Evolutionary conservation across 2,329 filamentous ascomycete species (phyloP).

Genomic region (Sarocladium oryzae): DNA sequence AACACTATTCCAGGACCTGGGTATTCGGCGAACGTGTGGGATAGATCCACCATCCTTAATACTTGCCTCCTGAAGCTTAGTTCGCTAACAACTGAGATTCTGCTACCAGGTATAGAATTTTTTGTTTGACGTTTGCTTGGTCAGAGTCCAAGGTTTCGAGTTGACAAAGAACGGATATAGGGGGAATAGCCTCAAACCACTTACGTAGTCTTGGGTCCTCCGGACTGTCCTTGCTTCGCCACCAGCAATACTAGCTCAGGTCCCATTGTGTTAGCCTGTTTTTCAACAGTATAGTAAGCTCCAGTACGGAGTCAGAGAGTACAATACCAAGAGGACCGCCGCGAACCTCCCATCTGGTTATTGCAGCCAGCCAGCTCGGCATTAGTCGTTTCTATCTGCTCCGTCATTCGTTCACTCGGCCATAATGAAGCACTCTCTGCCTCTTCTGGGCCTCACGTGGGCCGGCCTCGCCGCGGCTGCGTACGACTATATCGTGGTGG

Average conservation of each 20-base stretch:
- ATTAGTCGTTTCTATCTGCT: background rate
- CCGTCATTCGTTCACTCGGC: background rate
- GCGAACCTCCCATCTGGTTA: background rate
- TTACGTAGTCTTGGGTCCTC: background rate
- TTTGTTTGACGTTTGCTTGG: background rate
- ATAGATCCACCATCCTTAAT: background rate
- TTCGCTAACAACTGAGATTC: background rate
- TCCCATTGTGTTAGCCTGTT: background rate
- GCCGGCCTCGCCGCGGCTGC: background rate
- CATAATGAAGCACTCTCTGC: background rate
- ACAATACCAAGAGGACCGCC: background rate
- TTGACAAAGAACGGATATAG: too few relatives aligned
- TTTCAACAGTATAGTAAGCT: background rate
- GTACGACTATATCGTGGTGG: slow-evolving; percentile 21
- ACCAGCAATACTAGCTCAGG: background rate
- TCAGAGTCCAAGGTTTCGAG: background rate
- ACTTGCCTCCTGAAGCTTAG: background rate
- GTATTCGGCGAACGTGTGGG: background rate
- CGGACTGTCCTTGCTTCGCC: background rate
- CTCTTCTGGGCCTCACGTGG: background rate
- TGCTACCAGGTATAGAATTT: background rate
- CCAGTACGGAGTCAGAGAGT: background rate
- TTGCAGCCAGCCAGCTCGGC: background rate
- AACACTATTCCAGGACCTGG: background rate
- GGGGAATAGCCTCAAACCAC: background rate